Base-by-base conservation (phyloP, 116 monocot genomes). In the Posidonia oceanica region DNA sequence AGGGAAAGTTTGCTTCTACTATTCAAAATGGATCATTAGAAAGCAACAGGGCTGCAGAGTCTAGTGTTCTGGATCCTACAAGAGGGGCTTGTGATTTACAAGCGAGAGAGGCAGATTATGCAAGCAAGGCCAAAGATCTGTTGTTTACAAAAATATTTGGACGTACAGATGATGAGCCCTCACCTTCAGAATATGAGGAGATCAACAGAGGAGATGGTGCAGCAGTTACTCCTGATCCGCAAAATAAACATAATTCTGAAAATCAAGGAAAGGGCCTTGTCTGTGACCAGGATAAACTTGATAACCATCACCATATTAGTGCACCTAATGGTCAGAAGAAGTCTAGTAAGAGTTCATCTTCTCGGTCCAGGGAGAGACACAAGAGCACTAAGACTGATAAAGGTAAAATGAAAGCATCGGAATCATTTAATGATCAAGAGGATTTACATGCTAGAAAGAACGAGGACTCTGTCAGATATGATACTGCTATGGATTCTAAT, bases 311-410 rank as follows among this genome's bases (percentile, higher is more conserved):
- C 61, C 60, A 36, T 58, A 56, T 17, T 69, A 70, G 55, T 57
- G 70, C 4, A 17, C 36, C 39, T 37, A 70, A 70, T 39, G 17
- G n/a, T 72, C 71, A 74, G 4, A 41, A 52, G 21, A 79, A 79
- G 59, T 83, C 74, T 70, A 14, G 14, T 59, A 83, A 80, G 56
- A 84, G 48, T 57, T 77, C 76, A 54, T 75, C 76, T 62, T 79
- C 63, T 39, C 36, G 70, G 16, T 41, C 60, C 22, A 79, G 65
- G 51, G 82, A 81, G 48, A 80, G 60, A 70, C 29, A 63, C 54
- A 68, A 54, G 80, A 81, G 22, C 72, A 73, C 65, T 66, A 77
- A 76, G 18, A 38, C 41, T 40, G 78, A 73, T 63, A 67, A 81
- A 61, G 54, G 54, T n/a, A 80, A 75, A 52, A 39, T 38, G 54